Evolutionary conservation across 2,329 filamentous ascomycete genomes (phyloP), one percentile per base, ranked within the genome.

Genomic region (Gremmenia infestans): DNA sequence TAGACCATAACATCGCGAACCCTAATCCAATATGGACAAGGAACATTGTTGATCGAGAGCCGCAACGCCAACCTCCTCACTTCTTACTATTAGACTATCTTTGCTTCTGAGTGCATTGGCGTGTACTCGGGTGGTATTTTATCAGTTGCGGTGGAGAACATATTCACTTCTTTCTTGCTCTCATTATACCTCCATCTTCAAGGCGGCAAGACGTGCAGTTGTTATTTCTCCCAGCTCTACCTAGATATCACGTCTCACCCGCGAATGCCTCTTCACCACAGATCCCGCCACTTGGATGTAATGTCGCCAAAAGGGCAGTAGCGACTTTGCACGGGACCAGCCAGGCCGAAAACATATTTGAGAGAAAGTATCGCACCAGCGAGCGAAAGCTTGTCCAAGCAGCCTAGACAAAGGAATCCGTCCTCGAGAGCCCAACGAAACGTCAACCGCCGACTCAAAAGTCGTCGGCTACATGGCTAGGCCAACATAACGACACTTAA

Each of bases 1-100:
- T 55, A 57, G 56, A 63, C 60, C 56, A 65, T 58, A 66, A 67
- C 64, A 67, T 65, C 60, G 63, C 63, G 58, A 61, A 56, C 40
- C 51, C 53, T 48, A 54, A 55, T 54, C 48, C 28, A 54, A 37
- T 54, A 58, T 48, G 54, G 48, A 53, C 60, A 46, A 58, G 61
- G 60, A 60, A 63, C 56, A 48, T 57, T 58, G 59, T 61, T 62
- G 59, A 61, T 40, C 32, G 39, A 53, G 50, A 50, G 54, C 43
- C 23, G 58, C 55, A 52, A 60, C 53, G 53, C 61, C 56, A 46
- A 56, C 55, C 59, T n/a, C 19, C 15, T 15, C 48, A 23, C 39
- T 47, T 45, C 36, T 5, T 17, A 25, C 39, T 23, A 37, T 37
- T 42, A 15, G 8, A 32, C 19, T 47, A 36, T 37, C 14, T 23